phyloP scores from a whole-genome alignment of 148 eudicot genomes.

The Camellia japonica region DNA sequence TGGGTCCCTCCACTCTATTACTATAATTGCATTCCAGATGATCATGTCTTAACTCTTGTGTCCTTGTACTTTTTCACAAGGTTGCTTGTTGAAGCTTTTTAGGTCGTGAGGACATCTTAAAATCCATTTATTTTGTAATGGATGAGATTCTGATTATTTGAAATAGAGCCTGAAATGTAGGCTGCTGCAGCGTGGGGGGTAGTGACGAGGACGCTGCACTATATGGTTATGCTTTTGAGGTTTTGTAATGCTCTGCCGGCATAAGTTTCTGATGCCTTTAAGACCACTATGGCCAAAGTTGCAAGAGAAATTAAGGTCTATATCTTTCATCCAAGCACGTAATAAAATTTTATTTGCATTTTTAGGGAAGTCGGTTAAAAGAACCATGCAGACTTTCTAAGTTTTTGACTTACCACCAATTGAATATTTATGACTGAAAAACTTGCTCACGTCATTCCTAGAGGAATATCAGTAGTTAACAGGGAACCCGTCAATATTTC shows the following conservation, averaged over 20 bases:
- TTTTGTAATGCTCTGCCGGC: not conserved
- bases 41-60: not conserved
- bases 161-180: not conserved
- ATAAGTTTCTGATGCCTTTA: not conserved
- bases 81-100: not conserved
- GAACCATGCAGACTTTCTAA: not conserved
- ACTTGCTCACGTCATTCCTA: not conserved
- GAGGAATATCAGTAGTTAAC: not conserved
- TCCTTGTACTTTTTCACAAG: not conserved
- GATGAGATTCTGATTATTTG: not conserved
- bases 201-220: not conserved
- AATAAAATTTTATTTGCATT: not conserved
- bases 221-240: not conserved
- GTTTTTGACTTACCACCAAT: not conserved
- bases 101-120: not conserved
- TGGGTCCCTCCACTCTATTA: not conserved
- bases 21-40: not conserved
- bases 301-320: not conserved
- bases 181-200: not conserved
- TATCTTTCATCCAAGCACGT: not conserved
- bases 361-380: not conserved
- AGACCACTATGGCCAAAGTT: not conserved
- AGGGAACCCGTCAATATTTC: not conserved
- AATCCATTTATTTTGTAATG: not conserved
- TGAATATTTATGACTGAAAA: not conserved